Base-by-base conservation (phyloP, 495 filamentous ascomycete species). In the Lindgomyces ingoldianus region DNA sequence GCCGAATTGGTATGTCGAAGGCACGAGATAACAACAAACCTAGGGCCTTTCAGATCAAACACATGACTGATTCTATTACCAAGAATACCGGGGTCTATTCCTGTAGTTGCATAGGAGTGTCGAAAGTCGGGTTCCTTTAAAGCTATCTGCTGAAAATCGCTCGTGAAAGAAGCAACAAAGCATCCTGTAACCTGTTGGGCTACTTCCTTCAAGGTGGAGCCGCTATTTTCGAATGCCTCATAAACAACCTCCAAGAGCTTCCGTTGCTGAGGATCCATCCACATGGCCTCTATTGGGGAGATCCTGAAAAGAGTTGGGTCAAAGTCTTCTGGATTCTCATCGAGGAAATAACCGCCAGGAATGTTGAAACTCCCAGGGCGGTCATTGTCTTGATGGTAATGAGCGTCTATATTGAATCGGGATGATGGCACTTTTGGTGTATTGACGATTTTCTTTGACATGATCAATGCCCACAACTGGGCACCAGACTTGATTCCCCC, bases 201-300 rank as follows among this genome's bases (percentile, higher is more conserved):
- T 4, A 72, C 9, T 1, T 68, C 49, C 18, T 70, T 52, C 6
- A 69, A 26, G 19, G 67, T 25, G 2, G 50, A 21, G 18, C 73
- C 73, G 24, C 60, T 48, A 42, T 12, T 36, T 47, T 73, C 74
- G 10, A 74, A 55, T 4, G 53, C 42, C 48, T 76, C 74, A 51
- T 63, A 73, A 0, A 63, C 67, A 10, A 74, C 69, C 47, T 65
- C 62, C 8, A 65, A 39, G 19, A 65, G 44, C 36, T 52, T 52
- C 4, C 62, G 25, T 22, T 65, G 62, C 14, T 59, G 54, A 0
- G 62, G 62, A 26, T 65, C 62, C 26, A 59, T 52, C 22, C 36
- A 45, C 18, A 18, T 59, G 1, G 54, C 54, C 33, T 59, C 62
- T 1, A 59, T n/a, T 0, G 4, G 22, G 4, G 27, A 44, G 18